These are phyloP conservation scores for Ascocoryne sarcoides DNA, from an alignment of 2,329 filamentous ascomycete species.

Conservation along the genomic window DNA sequence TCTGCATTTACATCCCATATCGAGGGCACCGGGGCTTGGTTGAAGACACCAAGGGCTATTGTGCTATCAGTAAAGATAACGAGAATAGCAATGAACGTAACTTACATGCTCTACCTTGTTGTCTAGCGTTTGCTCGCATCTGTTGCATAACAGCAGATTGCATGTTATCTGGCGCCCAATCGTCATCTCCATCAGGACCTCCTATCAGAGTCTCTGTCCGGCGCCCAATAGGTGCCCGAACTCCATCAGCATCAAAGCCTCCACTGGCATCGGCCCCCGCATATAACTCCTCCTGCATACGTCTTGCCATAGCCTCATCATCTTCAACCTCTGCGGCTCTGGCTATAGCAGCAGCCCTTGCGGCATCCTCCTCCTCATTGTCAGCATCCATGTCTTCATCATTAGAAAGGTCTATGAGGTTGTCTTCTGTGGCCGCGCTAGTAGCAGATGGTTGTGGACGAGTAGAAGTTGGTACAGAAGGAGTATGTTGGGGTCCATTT, in stretches of 20 bases:
- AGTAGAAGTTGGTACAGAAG: conserved; percentile 24
- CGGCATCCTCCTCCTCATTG: conserved; percentile 30
- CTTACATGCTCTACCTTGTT: conserved; percentile 17
- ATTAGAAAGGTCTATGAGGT: conserved; percentile 53
- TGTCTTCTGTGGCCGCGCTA: conserved; percentile 38
- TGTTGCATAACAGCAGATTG: conserved; percentile 20
- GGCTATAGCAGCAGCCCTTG: conserved; percentile 30
- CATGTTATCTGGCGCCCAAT: conserved; percentile 37
- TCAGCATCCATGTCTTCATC: conserved; percentile 49
- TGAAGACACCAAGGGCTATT: conserved; percentile 56
- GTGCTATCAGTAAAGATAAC: conserved; percentile 15
- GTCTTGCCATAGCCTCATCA: conserved; percentile 86
- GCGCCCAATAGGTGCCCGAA: conserved; percentile 83
- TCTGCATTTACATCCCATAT: conserved; percentile 39
- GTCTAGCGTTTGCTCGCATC: conserved; percentile 30
- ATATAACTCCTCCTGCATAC: conserved; percentile 88
- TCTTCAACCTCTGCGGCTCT: conserved; percentile 61
- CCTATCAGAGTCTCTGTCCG: conserved; percentile 88
- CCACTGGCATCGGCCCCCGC: conserved; percentile 38
- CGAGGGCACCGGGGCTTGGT: conserved; percentile 45
- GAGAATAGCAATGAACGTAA: conserved; percentile 3
- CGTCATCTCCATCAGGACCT: conserved; percentile 45
- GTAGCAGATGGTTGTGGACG: conserved; percentile 16
- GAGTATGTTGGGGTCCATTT: conserved; percentile 14
- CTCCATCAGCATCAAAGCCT: conserved; percentile 45